phyloP scores from a whole-genome alignment of 176 grass and related monocot species.

The Oryza australiensis region DNA sequence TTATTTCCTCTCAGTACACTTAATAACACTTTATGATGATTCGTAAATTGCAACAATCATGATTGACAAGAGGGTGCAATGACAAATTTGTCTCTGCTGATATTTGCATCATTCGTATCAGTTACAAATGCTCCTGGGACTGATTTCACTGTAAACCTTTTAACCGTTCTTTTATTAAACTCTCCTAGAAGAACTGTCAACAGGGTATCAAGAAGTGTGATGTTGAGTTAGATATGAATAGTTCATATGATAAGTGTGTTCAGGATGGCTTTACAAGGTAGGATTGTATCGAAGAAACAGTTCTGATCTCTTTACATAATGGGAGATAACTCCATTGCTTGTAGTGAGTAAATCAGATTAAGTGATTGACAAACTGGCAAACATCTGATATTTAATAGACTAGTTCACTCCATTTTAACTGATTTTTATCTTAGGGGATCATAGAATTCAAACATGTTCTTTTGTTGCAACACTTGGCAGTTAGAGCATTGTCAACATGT shows the following conservation, averaged over 20 bases:
- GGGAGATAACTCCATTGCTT: background rate
- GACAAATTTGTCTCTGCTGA: background rate
- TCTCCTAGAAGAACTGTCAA: background rate
- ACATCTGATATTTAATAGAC: background rate
- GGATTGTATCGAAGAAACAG: background rate
- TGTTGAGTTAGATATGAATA: background rate
- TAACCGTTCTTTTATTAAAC: background rate
- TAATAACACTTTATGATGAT: background rate
- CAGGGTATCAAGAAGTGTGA: background rate
- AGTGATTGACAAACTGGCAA: background rate
- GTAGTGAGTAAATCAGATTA: background rate
- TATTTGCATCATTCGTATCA: background rate
- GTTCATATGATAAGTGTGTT: background rate
- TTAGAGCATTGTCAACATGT: background rate
- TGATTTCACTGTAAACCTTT: background rate
- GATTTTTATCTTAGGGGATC: too few species aligned
- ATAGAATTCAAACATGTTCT: too few species aligned
- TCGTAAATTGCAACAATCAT: constrained; percentile 4
- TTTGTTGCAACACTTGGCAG: constrained; percentile 5
- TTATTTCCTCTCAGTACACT: background rate
- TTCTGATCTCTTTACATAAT: background rate
- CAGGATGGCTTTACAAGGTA: background rate
- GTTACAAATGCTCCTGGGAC: background rate
- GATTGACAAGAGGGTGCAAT: background rate
- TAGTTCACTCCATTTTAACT: too few species aligned